These are phyloP conservation scores for Xylariaceae sp. DNA, from an alignment of 2,329 filamentous ascomycete genomes.

Conservation along the genomic window DNA sequence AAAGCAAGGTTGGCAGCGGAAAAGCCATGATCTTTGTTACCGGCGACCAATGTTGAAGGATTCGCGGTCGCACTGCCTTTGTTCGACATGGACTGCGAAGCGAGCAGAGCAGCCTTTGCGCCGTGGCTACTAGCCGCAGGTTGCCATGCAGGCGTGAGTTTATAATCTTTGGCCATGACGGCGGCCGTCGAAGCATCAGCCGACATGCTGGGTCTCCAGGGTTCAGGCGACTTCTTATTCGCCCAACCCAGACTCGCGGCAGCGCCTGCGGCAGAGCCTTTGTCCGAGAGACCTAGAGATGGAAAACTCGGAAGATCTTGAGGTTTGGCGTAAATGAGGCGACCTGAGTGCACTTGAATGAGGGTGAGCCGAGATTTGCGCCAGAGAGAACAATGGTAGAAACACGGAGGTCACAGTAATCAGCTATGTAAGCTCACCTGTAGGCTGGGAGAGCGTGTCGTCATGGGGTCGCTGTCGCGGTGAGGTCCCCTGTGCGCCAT, in stretches of 20 bases:
- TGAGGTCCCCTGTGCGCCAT: conserved; percentile 8
- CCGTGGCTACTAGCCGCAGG: conserved; percentile 61
- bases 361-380: conserved; percentile 5
- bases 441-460: conserved; percentile 16
- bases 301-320: conserved; percentile 73
- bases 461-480: conserved; percentile 20
- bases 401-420: conserved; percentile 5
- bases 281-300: conserved; percentile 54
- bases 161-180: conserved; percentile 27
- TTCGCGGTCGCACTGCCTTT: conserved; percentile 47
- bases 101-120: conserved; percentile 70
- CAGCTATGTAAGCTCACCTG: conserved; percentile 17
- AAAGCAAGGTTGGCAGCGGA: conserved; percentile 69
- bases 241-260: conserved; percentile 72
- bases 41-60: conserved; percentile 28
- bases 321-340: conserved; percentile 40
- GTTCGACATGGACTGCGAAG: conserved; percentile 49
- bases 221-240: conserved; percentile 60
- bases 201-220: conserved; percentile 61
- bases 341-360: conserved; percentile 19
- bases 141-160: conserved; percentile 49
- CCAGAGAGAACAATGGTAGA: background rate
- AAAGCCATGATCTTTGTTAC: conserved; percentile 47
- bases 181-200: conserved; percentile 35
- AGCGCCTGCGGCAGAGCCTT: conserved; percentile 63